Evolutionary conservation across 352 stramenopile species (phyloP), one percentile per base, ranked within the genome.

Genomic region (Phytopythium sindhum): DNA sequence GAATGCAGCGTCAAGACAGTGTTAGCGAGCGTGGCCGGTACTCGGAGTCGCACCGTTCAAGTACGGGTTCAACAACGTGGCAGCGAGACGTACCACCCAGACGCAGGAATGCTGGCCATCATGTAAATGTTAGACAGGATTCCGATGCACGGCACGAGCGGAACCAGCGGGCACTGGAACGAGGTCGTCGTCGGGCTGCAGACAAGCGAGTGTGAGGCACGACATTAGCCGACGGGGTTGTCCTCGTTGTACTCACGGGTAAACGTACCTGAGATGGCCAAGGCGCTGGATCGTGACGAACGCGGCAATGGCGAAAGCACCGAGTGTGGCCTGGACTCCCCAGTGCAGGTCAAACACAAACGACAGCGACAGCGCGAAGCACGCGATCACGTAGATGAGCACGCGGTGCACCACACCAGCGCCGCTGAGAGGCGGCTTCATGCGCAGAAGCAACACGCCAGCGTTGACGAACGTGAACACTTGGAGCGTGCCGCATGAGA

Each of bases 401-500:
- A 93, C 80, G 12, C 81, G 75, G 10, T 67, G 65, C 14, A 80
- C 64, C 15, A 93, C 82, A 19, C 67, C 66, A 67, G 61, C 65
- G 10, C 68, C 70, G 21, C 65, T 82, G 53, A 67, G 66, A 50
- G 61, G 74, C 14, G 74, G 65, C 54, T 79, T 81, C 83, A 91
- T 88, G 19, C 86, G 83, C 33, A 96, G 55, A 17, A 97, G 60
- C 35, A 97, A 70, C 19, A 97, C 88, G n/a, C 90, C 92, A 33
- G 90, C 88, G 71, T 97, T 95, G 17, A 97, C 90, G 59, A 97
- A 97, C n/a, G 89, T 97, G 57, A 97, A 98, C 2, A 97, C 92
- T 77, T 97, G 84, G 0, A 97, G 68, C 10, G 87, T 97, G 37
- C 90, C 92, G 45, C 93, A 90, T 21, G 87, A 97, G 73, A 98